Evolutionary conservation across 139 green algal species (phyloP).

Genomic region (Limnomonas spitsbergensis): DNA sequence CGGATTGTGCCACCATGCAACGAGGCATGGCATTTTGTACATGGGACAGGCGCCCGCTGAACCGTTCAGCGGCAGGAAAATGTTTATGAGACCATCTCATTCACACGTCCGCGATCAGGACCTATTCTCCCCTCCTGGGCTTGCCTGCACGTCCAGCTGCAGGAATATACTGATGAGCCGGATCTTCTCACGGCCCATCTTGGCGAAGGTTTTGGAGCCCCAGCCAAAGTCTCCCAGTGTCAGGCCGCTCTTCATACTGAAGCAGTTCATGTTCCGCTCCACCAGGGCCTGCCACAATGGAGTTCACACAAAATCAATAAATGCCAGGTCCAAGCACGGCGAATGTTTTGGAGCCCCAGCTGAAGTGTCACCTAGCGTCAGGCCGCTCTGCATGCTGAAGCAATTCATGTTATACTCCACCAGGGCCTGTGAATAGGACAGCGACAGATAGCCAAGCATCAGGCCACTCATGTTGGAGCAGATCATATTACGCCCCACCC

Average conservation of each 20-base stretch:
- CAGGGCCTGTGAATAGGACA: too few species aligned
- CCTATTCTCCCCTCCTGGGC: background rate
- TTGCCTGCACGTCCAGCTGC: conserved; percentile 55
- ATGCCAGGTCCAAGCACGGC: conserved; percentile 89
- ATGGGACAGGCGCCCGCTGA: too few species aligned
- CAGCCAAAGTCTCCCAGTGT: conserved; percentile 86
- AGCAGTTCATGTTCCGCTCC: conserved; percentile 38
- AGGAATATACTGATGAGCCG: conserved; percentile 78
- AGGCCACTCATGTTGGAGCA: too few species aligned
- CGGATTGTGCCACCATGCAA: too few species aligned
- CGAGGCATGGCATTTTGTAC: too few species aligned
- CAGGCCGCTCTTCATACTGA: conserved; percentile 81
- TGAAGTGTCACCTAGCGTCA: conserved; percentile 84
- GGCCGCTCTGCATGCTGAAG: conserved; percentile 80
- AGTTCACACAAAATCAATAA: too few species aligned
- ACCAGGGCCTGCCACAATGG: conserved; percentile 22
- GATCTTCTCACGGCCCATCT: conserved; percentile 93
- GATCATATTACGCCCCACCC: too few species aligned
- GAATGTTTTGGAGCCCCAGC: conserved; percentile 87
- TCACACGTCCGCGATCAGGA: background rate
- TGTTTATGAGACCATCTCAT: too few species aligned
- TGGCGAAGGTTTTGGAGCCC: conserved; percentile 86
- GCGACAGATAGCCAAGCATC: too few species aligned
- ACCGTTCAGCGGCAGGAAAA: too few species aligned
- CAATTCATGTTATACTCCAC: conserved; percentile 11